phyloP scores from a whole-genome alignment of 169 alveolate genomes.

The Plasmodium adleri region DNA sequence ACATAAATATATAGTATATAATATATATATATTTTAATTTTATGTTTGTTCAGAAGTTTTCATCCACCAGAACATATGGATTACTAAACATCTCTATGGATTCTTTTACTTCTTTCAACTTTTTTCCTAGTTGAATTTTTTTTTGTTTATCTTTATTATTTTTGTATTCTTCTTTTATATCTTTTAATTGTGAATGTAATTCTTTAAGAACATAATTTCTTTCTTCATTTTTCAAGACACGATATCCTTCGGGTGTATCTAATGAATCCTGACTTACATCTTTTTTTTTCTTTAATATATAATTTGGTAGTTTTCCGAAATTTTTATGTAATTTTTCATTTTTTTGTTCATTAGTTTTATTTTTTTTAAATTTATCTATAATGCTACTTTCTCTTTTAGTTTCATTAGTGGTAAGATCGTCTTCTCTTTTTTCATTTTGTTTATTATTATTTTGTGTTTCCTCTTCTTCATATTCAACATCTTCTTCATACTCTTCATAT shows the following conservation, averaged over 20 bases:
- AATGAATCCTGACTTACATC: slow-evolving; percentile 25
- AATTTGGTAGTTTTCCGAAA: slow-evolving; percentile 52
- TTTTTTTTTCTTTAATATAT: slow-evolving; percentile 56
- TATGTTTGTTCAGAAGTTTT: slow-evolving; percentile 18
- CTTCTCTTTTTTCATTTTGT: slow-evolving; percentile 34
- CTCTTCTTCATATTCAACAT: slow-evolving; percentile 2
- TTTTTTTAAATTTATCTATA: slow-evolving; percentile 41
- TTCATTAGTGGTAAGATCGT: background rate
- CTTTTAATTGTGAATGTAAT: slow-evolving; percentile 54
- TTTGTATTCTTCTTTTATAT: slow-evolving; percentile 51
- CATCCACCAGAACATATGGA: slow-evolving; percentile 46
- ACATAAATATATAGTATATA: too few species aligned
- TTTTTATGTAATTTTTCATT: slow-evolving; percentile 43
- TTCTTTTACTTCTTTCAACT: slow-evolving; percentile 47
- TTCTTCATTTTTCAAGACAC: slow-evolving; percentile 53
- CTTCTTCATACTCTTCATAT: background rate
- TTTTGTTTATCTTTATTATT: slow-evolving; percentile 30
- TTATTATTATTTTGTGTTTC: background rate
- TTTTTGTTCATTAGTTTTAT: slow-evolving; percentile 2
- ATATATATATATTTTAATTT: background rate
- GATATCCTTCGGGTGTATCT: slow-evolving; percentile 43
- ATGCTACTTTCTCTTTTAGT: slow-evolving; percentile 17
- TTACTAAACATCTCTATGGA: slow-evolving; percentile 51
- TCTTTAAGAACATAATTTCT: slow-evolving; percentile 52
- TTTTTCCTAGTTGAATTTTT: slow-evolving; percentile 56